phyloP scores from a whole-genome alignment of 2,329 filamentous ascomycete genomes.

The Coleophoma cylindrospora region DNA sequence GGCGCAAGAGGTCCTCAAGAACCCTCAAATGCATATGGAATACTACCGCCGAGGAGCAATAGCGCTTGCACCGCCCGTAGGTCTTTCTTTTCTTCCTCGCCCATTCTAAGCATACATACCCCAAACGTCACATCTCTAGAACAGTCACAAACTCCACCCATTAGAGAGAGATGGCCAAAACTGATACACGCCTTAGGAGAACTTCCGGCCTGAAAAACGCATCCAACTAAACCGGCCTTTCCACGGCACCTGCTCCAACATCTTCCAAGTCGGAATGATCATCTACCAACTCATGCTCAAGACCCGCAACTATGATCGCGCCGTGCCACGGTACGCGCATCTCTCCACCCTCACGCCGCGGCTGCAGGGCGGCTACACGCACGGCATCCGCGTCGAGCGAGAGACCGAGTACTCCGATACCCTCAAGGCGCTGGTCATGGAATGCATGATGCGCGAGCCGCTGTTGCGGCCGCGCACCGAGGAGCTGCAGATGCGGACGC shows the following conservation, averaged over 20 bases:
- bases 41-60: too few species aligned
- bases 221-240: not conserved
- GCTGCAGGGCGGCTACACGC: not conserved
- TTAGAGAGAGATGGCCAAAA: not conserved
- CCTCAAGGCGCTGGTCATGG: not conserved
- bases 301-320: not conserved
- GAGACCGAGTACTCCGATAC: not conserved
- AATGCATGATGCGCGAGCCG: not conserved
- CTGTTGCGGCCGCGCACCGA: not conserved
- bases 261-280: not conserved
- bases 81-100: too few species aligned
- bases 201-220: too few species aligned
- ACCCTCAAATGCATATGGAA: too few species aligned
- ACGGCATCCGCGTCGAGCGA: not conserved
- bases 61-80: too few species aligned
- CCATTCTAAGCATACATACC: too few species aligned
- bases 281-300: not conserved
- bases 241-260: not conserved
- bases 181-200: not conserved
- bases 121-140: too few species aligned
- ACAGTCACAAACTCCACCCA: too few species aligned
- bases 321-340: not conserved
- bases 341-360: not conserved
- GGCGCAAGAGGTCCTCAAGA: not conserved
- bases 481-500: not conserved